Evolutionary conservation across 257 asterid species (phyloP).

Genomic region (Solanum chiquidenum): DNA sequence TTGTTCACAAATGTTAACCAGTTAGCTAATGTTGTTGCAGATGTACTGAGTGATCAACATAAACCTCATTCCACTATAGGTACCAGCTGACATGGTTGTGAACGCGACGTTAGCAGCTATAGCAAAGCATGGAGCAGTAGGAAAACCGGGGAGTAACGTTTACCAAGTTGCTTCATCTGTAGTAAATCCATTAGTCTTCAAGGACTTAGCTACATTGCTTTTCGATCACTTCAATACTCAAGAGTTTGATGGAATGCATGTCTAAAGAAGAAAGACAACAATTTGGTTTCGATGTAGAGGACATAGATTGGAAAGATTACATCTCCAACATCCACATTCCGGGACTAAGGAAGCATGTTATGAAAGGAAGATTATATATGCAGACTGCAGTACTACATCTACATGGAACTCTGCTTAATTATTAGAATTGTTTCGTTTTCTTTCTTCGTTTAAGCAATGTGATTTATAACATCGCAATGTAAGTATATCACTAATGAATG

Average conservation of each 20-base stretch:
- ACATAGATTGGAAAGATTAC: conserved; percentile 79
- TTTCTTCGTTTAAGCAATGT: not conserved
- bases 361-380: conserved; percentile 59
- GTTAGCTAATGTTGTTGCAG: not conserved
- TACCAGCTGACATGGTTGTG: conserved; percentile 94
- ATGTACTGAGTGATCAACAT: not conserved
- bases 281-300: conserved; percentile 74
- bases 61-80: conserved; percentile 20
- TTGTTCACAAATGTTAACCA: not conserved
- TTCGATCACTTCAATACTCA: conserved; percentile 67
- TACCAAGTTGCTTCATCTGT: conserved; percentile 85
- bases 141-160: conserved; percentile 28
- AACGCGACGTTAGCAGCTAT: conserved; percentile 89
- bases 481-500: not conserved
- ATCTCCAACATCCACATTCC: conserved; percentile 80
- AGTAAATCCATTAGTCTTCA: conserved; percentile 62
- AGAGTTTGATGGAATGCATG: conserved; percentile 54
- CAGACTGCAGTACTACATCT: conserved; percentile 15
- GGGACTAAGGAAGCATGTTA: conserved; percentile 80
- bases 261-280: conserved; percentile 53
- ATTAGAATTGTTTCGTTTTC: not conserved
- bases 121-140: conserved; percentile 73
- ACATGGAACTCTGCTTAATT: not conserved
- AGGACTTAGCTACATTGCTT: conserved; percentile 54
- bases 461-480: not conserved